Evolutionary conservation across 148 eudicot species (phyloP).

Genomic region (Agrostemma githago): DNA sequence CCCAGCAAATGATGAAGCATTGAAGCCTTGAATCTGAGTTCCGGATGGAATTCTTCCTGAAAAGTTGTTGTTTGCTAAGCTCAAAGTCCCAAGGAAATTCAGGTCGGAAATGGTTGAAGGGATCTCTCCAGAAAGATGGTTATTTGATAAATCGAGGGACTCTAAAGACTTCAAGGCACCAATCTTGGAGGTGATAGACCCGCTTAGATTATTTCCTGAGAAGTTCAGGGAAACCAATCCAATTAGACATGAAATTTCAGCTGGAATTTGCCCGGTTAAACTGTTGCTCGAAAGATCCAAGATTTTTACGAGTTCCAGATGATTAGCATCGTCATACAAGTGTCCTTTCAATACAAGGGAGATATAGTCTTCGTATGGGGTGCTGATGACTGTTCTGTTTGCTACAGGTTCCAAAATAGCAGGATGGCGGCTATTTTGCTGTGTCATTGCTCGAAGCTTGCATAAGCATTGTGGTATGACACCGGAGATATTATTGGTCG

Average conservation of each 20-base stretch:
- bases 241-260: constrained; percentile 19
- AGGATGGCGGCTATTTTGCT: constrained; percentile 13
- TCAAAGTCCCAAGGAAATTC: constrained; percentile 14
- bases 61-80: constrained; percentile 16
- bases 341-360: constrained; percentile 23
- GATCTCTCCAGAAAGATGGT: constrained; percentile 26
- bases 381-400: constrained; percentile 7
- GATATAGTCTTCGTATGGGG: constrained; percentile 17
- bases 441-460: constrained; percentile 17
- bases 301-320: constrained; percentile 22
- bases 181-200: constrained; percentile 20
- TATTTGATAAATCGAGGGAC: constrained; percentile 22
- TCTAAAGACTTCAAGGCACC: constrained; percentile 17
- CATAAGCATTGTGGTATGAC: constrained; percentile 21
- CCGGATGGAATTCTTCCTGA: constrained; percentile 23
- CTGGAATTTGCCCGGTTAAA: constrained; percentile 12
- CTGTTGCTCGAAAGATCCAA: constrained; percentile 24
- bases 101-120: constrained; percentile 12
- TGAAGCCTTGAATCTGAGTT: constrained; percentile 23
- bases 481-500: constrained; percentile 18
- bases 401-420: not conserved
- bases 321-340: constrained; percentile 12
- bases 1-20: constrained; percentile 19
- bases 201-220: constrained; percentile 19
- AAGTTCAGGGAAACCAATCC: constrained; percentile 23